Evolutionary conservation across 2,329 filamentous ascomycete species (phyloP).

Genomic region (Colletotrichum costaricense): DNA sequence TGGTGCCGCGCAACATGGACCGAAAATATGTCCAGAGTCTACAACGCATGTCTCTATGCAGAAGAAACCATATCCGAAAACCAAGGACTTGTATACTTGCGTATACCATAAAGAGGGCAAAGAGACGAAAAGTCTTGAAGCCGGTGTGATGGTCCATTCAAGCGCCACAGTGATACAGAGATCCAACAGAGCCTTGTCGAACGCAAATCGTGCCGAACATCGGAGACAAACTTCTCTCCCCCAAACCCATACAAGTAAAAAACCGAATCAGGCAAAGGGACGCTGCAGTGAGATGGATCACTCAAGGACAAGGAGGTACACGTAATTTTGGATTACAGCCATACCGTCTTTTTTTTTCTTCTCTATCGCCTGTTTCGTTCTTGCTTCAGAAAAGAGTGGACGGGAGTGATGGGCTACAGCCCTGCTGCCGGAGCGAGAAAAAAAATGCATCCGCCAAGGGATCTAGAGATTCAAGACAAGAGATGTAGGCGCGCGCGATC

Average conservation of each 20-base stretch:
- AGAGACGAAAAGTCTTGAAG: background rate
- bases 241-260: background rate
- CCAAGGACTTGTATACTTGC: too few species aligned
- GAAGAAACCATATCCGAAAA: too few species aligned
- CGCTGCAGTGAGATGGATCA: background rate
- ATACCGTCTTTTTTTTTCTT: background rate
- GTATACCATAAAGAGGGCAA: too few species aligned
- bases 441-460: background rate
- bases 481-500: background rate
- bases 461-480: constrained; percentile 4
- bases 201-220: background rate
- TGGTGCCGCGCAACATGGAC: too few species aligned
- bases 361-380: background rate
- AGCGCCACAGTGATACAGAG: background rate
- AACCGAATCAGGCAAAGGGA: background rate
- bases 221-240: background rate
- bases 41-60: too few species aligned
- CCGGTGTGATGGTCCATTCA: background rate
- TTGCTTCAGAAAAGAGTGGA: background rate
- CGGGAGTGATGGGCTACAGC: background rate
- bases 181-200: background rate
- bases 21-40: too few species aligned
- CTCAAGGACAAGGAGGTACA: background rate
- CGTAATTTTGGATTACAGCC: background rate
- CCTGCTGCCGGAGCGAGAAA: background rate